Evolutionary conservation across 164 flowering plant genomes (phyloP), one percentile per base, ranked within the genome.

Genomic region (Aristolochia californica): DNA sequence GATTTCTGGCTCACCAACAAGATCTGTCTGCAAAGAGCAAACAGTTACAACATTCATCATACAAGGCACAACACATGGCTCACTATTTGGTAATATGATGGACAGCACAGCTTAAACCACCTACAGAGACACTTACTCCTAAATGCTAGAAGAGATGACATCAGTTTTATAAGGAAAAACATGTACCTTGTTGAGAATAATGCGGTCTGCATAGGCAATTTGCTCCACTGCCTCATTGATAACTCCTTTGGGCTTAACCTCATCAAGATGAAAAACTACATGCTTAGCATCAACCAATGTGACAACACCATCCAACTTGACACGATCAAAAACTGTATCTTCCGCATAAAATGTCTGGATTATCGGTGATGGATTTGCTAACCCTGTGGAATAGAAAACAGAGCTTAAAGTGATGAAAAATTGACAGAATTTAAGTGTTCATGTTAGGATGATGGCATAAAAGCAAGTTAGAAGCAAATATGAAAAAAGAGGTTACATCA

Each of bases 271-370:
- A 55, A 85, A 66, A 50, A 28, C 56, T 47, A 71, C 97, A 81
- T 89, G 96, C 61, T 93, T 93, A 50, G 97, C 90, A 80, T 93
- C 99, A 55, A 93, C 97, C 67, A 93, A 75, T 12, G 99, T 93
- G 54, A 93, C 95, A 64, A 93, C 99, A 60, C 99, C 99, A 73
- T 93, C 99, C 63, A 93, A 71, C 72, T 89, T 93, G 60, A 93
- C 99, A 74, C 83, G 88, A 68, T 89, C 81, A 59, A 87, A 93
- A 65, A 93, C 55, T 57, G 64, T 51, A 67, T 93, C 97, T 70
- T 89, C 99, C 0, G 97, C 91, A 81, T 93, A 93, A 75, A 93
- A 93, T 53, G 99, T 93, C 71, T 87, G 97, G 73, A 93, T 89
- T 47, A 93, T 93, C 20, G 99, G 99, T 15, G 99, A 80, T 49